Evolutionary conservation across 495 filamentous ascomycete species (phyloP), one percentile per base, ranked within the genome.

Genomic region (Xylaria telfairii): DNA sequence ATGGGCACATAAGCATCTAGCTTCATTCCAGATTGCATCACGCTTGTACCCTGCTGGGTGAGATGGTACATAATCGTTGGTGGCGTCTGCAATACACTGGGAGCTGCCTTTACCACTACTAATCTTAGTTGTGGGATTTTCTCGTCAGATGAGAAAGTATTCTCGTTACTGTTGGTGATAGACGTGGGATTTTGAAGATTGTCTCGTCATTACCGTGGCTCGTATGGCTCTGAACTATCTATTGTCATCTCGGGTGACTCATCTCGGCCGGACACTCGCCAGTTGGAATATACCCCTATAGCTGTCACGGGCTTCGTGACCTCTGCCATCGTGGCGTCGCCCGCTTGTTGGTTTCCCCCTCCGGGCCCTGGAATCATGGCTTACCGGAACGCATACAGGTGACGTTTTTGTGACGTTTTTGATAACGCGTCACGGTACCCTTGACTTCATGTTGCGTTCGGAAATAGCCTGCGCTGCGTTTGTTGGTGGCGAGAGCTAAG

Each of bases 1-100:
- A 47, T 64, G 41, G 15, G 51, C 51, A 54, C 26, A 54, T 54
- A 64, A 65, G 30, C 62, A 37, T 51, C 30, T 65, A 17, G n/a
- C 46, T 51, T 51, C 26, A 64, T 34, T 64, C 26, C 39, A 15
- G 39, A 46, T 5, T n/a, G 17, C 30, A 21, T n/a, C 19, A 13
- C 37, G 4, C 15, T 37, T n/a, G 19, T 9, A 59, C 56, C 30
- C 19, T 46, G 26, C 41, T 32, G 21, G 24, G 39, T 63, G 8
- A 17, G 21, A 46, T n/a, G n/a, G n/a, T 44, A 63, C 13, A 30
- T 1, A 26, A 30, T 44, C 37, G 42, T 65, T 49, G 30, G 62
- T 65, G 46, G 62, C 62, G 62, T 51, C 46, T 24, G 28, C 44
- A 30, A 7, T 9, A 47, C 13, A n/a, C 41, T 3, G 7, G 47